Evolutionary conservation across 1,139 yeast species (phyloP).

Genomic region (Candida glucosophila): DNA sequence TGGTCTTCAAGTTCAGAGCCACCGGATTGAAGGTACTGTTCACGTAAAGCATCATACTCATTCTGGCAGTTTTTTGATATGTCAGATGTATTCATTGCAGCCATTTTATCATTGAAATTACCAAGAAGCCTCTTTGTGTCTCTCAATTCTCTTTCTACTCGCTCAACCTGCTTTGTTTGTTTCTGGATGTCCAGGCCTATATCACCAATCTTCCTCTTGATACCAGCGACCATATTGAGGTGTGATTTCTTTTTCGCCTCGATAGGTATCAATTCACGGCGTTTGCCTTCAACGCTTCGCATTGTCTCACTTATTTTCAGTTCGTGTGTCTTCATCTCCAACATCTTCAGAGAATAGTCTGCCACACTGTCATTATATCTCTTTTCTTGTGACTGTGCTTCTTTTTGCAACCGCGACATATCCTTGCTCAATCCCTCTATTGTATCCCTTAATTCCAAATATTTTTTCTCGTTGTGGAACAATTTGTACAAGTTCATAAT

Average conservation of each 20-base stretch:
- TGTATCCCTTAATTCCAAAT: slow-evolving; percentile 19
- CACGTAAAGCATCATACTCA: slow-evolving; percentile 56
- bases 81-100: slow-evolving; percentile 15
- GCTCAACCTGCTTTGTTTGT: slow-evolving; percentile 38
- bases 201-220: slow-evolving; percentile 45
- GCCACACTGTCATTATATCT: slow-evolving; percentile 21
- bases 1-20: slow-evolving; percentile 54
- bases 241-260: slow-evolving; percentile 45
- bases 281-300: slow-evolving; percentile 33
- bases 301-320: slow-evolving; percentile 29
- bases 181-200: slow-evolving; percentile 43
- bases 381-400: slow-evolving; percentile 15
- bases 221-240: slow-evolving; percentile 37
- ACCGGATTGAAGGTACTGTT: slow-evolving; percentile 45
- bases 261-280: slow-evolving; percentile 47
- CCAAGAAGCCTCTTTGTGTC: slow-evolving; percentile 36
- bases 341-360: slow-evolving; percentile 39
- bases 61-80: slow-evolving; percentile 44
- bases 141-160: slow-evolving; percentile 39
- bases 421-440: slow-evolving; percentile 16
- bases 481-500: slow-evolving; percentile 55
- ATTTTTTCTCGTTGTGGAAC: slow-evolving; percentile 53
- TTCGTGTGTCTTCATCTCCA: slow-evolving; percentile 33
- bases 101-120: slow-evolving; percentile 31
- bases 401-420: slow-evolving; percentile 21